phyloP scores from a whole-genome alignment of 306 rosid species.

The Parietaria judaica region DNA sequence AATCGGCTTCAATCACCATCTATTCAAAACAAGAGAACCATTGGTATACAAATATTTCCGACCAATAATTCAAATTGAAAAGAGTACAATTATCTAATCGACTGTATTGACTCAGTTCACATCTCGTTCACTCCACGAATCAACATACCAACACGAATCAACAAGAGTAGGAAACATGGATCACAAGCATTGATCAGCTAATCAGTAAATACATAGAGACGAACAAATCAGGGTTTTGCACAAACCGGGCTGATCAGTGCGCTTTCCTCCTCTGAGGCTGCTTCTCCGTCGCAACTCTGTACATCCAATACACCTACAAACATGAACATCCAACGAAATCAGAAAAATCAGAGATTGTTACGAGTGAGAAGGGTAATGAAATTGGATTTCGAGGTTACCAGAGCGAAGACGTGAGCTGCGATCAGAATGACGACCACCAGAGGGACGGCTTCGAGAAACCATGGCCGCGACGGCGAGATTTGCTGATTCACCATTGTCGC shows the following conservation, averaged over 20 bases:
- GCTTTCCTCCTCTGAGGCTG: slow-evolving; percentile 70
- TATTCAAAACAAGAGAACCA: background rate
- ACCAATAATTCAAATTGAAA: no score
- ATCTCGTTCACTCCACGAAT: slow-evolving; percentile 6
- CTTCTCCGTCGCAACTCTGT: slow-evolving; percentile 70
- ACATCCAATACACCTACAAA: slow-evolving; percentile 75
- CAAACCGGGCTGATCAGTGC: slow-evolving; percentile 40
- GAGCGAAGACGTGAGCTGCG: slow-evolving; percentile 75
- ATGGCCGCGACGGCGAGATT: slow-evolving; percentile 40
- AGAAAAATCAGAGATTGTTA: slow-evolving; percentile 8
- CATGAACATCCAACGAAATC: background rate
- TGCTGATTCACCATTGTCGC: slow-evolving; percentile 47
- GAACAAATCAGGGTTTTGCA: slow-evolving; percentile 38
- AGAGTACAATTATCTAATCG: background rate
- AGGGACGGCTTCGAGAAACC: slow-evolving; percentile 59
- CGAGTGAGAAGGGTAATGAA: background rate
- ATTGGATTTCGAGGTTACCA: slow-evolving; percentile 34
- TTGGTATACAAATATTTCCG: no score
- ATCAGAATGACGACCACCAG: slow-evolving; percentile 50
- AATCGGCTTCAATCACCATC: background rate
- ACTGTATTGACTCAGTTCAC: background rate
- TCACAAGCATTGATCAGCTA: no score
- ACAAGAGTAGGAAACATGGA: no score
- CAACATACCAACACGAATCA: slow-evolving; percentile 1
- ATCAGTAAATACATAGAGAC: background rate